Base-by-base conservation (phyloP, 1,284 basidiomycete species). In the Tilletia caries region DNA sequence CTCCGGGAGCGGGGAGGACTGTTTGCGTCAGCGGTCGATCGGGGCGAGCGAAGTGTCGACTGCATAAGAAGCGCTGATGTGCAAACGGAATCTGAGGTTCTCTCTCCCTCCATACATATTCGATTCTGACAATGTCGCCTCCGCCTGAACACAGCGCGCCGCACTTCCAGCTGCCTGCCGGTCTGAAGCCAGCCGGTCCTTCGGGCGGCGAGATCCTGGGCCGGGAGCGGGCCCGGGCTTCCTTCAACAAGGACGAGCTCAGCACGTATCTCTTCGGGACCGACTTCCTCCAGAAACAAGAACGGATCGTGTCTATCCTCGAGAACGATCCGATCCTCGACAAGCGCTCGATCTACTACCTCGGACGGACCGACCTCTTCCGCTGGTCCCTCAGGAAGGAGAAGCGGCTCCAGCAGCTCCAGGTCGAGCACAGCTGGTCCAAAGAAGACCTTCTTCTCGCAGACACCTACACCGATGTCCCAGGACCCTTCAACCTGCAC, bases 321-420 rank as follows among this genome's bases (percentile, higher is more conserved):
- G 84, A 85, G 34, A 81, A 84, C 1, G 90, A 92, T 70, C 86
- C 88, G 29, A 62, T 85, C 2, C 91, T 92, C 73, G 87, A 90
- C 82, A 91, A 91, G 80, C 84, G 86, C 0, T 81, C 85, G 67
- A 86, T 87, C 88, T 89, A 77, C 73, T 84, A 83, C 77, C 71
- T 81, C 64, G 75, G 77, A 29, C 78, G 83, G 37, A 74, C 73
- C 1, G 83, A 82, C 64, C 83, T 81, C 75, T 84, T 80, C 74
- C 73, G 75, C 4, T 66, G 70, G 44, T 83, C 81, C 41, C 73
- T 84, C 68, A 67, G 70, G 66, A 83, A 79, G 73, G 84, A 84
- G 72, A 84, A 82, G 73, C 79, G 81, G 15, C 73, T 84, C 20
- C 76, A 78, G 3, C 82, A 83, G 76, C 72, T 85, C 50, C 75